phyloP scores from a whole-genome alignment of 2,329 filamentous ascomycete genomes.

The Pseudogymnoascus sp. region DNA sequence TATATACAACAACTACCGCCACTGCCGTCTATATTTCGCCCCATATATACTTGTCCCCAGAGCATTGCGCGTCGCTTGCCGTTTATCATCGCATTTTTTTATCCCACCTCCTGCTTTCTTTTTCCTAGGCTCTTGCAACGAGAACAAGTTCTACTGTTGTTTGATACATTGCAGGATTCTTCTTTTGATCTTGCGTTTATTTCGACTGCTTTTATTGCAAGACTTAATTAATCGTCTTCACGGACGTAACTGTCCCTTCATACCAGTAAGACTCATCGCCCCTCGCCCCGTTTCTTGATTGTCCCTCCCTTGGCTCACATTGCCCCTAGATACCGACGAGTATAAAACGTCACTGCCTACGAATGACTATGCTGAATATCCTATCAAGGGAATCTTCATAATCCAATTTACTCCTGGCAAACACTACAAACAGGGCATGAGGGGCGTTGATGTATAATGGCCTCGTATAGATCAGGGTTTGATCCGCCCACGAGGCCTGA shows the following conservation, averaged over 20 bases:
- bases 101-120: neutral
- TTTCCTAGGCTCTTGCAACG: slow-evolving; percentile 10
- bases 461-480: slow-evolving; percentile 34
- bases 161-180: slow-evolving; percentile 20
- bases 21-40: neutral
- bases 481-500: slow-evolving; percentile 34
- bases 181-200: slow-evolving; percentile 17
- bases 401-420: slow-evolving; percentile 19
- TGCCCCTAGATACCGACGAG: slow-evolving; percentile 5
- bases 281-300: slow-evolving; percentile 12
- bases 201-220: slow-evolving; percentile 14
- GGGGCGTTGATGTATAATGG: slow-evolving; percentile 29
- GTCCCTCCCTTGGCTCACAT: slow-evolving; percentile 5
- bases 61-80: neutral
- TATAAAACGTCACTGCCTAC: slow-evolving; percentile 12
- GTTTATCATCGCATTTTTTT: slow-evolving; percentile 7
- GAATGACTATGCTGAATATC: slow-evolving; percentile 23
- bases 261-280: slow-evolving; percentile 11
- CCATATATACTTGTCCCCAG: neutral
- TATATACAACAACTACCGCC: slow-evolving; percentile 5
- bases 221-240: slow-evolving; percentile 19
- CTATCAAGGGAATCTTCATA: slow-evolving; percentile 15
- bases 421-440: slow-evolving; percentile 19
- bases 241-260: slow-evolving; percentile 16
- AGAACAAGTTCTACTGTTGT: slow-evolving; percentile 12